Conservation (phyloP, 352 stramenopile species). For the Phytophthora hibernalis region DNA sequence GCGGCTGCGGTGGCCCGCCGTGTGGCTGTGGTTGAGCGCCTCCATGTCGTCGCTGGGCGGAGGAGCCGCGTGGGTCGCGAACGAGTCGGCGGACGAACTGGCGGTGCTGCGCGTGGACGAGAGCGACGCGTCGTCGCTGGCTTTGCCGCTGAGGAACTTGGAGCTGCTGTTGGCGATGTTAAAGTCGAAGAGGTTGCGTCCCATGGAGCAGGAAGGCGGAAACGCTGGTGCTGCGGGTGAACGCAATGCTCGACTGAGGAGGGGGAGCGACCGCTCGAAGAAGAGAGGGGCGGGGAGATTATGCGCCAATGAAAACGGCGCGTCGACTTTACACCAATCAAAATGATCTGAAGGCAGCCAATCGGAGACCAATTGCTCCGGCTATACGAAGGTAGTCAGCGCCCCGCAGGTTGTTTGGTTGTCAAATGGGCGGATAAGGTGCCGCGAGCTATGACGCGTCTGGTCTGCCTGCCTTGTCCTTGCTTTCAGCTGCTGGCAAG, state of each 20-base stretch:
- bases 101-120: slow-evolving; percentile 40
- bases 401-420: slow-evolving; percentile 12
- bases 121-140: slow-evolving; percentile 25
- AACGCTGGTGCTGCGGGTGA: neutral
- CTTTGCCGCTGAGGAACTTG: slow-evolving; percentile 44
- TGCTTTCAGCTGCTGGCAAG: slow-evolving; percentile 7
- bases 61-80: slow-evolving; percentile 5
- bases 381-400: slow-evolving; percentile 30
- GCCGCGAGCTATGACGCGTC: neutral
- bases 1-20: slow-evolving; percentile 23
- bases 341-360: neutral
- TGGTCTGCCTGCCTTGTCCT: slow-evolving; percentile 5
- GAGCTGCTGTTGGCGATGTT: slow-evolving; percentile 46
- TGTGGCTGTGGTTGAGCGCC: slow-evolving; percentile 30
- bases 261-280: neutral
- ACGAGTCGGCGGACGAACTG: slow-evolving; percentile 38
- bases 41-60: slow-evolving; percentile 30
- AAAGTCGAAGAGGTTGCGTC: slow-evolving; percentile 50
- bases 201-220: slow-evolving; percentile 33
- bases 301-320: neutral
- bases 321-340: slow-evolving; percentile 20
- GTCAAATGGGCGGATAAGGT: slow-evolving; percentile 27
- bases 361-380: neutral
- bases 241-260: slow-evolving; percentile 21
- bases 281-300: slow-evolving; percentile 7